Evolutionary conservation across 108 stramenopile genomes (phyloP).

Genomic region (Ochromonas danica): DNA sequence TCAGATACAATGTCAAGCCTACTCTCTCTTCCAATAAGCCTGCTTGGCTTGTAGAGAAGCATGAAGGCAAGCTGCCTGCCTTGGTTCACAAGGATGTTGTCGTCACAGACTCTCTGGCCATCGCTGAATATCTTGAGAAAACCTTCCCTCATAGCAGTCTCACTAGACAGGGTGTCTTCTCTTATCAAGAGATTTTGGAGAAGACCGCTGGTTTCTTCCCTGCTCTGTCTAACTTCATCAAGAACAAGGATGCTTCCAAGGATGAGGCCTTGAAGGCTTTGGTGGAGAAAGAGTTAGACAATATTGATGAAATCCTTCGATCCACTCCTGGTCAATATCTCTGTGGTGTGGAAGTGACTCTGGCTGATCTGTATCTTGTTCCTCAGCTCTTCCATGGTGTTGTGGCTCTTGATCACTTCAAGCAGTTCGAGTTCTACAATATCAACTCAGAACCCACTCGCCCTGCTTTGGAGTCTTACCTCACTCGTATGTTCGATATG

Average conservation of each 20-base stretch:
- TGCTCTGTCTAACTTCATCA: neutral
- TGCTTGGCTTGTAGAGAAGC: neutral
- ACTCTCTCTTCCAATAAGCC: neutral
- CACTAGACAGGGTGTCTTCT: constrained; percentile 4
- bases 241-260: neutral
- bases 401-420: constrained; percentile 11
- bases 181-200: constrained; percentile 25
- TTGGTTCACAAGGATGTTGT: neutral
- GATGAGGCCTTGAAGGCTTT: neutral
- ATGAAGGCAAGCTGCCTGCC: constrained; percentile 9
- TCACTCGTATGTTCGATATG: constrained; percentile 11
- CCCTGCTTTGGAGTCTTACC: constrained; percentile 3
- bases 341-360: constrained; percentile 8
- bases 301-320: constrained; percentile 11
- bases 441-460: neutral
- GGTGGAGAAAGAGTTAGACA: neutral
- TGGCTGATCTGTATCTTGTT: constrained; percentile 14
- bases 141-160: neutral
- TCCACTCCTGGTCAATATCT: constrained; percentile 24
- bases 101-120: neutral
- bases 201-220: neutral
- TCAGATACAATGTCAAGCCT: neutral
- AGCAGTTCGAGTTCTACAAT: neutral
- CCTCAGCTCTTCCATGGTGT: constrained; percentile 4
- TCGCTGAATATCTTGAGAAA: constrained; percentile 25